Base-by-base conservation (phyloP, 352 stramenopile genomes). In the Pythium folliculosum region DNA sequence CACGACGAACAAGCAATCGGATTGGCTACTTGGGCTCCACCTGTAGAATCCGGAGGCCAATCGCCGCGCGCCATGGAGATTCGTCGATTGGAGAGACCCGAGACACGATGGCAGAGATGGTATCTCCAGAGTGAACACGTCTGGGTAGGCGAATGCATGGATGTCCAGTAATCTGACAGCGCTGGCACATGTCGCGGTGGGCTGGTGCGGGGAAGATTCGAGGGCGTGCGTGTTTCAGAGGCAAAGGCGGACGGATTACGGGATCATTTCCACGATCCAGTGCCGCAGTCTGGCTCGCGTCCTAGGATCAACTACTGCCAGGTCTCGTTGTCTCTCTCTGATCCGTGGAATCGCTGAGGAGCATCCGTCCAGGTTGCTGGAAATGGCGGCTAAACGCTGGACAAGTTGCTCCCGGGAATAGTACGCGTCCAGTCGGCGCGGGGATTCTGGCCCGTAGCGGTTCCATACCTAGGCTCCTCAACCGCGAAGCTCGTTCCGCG, bases 11-110 rank as follows among this genome's bases (percentile, higher is more conserved):
- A 25, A 16, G 38, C 16, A 32, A n/a, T 69, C 10, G 62, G 52
- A 69, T 69, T 69, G 62, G 62, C 38, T 54, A 50, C 43, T 48
- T 59, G 16, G 13, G 17, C 3, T 37, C 32, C 27, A 50, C 21
- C 50, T 51, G 48, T 14, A 35, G 2, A 43, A 22, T 52, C 47
- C 3, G 9, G 5, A 19, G 16, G 25, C 62, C 62, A 69, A 69
- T 69, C 21, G 35, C 1, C 13, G n/a, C 30, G 17, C 43, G 19
- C 14, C 38, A 45, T 63, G 30, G 14, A 50, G 25, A 56, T 62
- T 68, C 61, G 61, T 68, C 50, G 52, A 62, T n/a, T 54, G 30
- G 54, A 50, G 16, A 50, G n/a, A n/a, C n/a, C n/a, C n/a, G n/a
- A n/a, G n/a, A n/a, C n/a, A n/a, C n/a, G n/a, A 22, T 19, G 50